A percentile compares a stretch with the other conserved stretches of the same genome.
Evolutionary conservation across 1,284 basidiomycete species (phyloP).

Genomic region (Sanguinoderma infundibulare): DNA sequence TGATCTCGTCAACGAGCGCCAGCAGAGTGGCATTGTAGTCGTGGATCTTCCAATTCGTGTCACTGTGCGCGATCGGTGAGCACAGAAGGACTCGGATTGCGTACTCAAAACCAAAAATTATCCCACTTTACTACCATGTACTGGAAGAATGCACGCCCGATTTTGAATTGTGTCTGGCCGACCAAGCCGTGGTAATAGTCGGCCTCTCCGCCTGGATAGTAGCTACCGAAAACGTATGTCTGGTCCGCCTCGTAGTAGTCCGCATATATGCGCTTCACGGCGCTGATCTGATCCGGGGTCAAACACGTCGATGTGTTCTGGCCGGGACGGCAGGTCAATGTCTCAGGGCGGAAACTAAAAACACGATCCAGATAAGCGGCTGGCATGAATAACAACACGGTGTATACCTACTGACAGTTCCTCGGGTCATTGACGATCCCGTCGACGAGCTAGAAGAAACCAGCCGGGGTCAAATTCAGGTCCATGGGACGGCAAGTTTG

Average conservation of each 20-base stretch:
- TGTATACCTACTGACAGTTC: slow-evolving; percentile 33
- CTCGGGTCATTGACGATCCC: slow-evolving; percentile 40
- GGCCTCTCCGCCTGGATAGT: slow-evolving; percentile 34
- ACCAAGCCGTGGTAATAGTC: slow-evolving; percentile 36
- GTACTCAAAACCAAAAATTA: not conserved
- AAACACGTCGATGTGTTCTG: slow-evolving; percentile 36
- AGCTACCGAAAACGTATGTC: slow-evolving; percentile 27
- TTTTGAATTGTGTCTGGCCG: slow-evolving; percentile 19
- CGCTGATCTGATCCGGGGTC: slow-evolving; percentile 36
- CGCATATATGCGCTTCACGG: slow-evolving; percentile 37
- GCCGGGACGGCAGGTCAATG: slow-evolving; percentile 33
- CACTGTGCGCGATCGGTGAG: slow-evolving; percentile 11
- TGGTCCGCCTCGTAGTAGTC: slow-evolving; percentile 35
- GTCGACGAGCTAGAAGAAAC: slow-evolving; percentile 28
- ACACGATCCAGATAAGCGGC: not conserved
- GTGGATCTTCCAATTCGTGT: slow-evolving; percentile 27
- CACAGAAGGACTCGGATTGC: not conserved
- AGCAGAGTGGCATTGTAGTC: slow-evolving; percentile 26
- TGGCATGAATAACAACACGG: too few relatives aligned
- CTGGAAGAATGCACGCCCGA: slow-evolving; percentile 24
- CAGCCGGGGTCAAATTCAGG: not conserved
- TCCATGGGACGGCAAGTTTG: not conserved
- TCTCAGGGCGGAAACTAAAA: slow-evolving; percentile 34
- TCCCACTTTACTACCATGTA: slow-evolving; percentile 29
- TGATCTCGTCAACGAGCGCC: slow-evolving; percentile 22